phyloP scores from a whole-genome alignment of 441 rosid species.

The Mallotus repandus region DNA sequence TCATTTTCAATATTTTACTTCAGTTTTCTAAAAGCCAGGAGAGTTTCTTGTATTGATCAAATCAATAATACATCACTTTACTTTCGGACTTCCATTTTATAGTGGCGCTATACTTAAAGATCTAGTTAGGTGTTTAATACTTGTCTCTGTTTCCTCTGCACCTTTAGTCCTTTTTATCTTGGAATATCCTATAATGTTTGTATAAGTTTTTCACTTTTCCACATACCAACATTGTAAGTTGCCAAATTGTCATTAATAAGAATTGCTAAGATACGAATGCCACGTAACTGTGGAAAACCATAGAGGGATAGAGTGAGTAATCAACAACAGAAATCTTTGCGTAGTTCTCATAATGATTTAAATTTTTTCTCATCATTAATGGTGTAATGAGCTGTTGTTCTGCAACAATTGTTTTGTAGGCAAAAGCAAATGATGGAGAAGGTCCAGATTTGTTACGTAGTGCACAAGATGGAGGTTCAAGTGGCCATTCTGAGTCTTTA shows the following conservation, averaged over 20 bases:
- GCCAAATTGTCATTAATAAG: slow-evolving; percentile 8
- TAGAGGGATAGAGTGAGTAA: background rate
- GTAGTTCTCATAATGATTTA: background rate
- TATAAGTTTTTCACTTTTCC: background rate
- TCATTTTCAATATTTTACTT: background rate
- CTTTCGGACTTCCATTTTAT: background rate
- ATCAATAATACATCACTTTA: background rate
- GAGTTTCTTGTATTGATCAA: background rate
- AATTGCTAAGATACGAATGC: background rate
- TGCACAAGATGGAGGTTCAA: slow-evolving; percentile 65
- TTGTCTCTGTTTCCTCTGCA: background rate
- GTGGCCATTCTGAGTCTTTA: slow-evolving; percentile 91
- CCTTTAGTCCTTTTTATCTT: background rate
- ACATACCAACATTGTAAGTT: background rate
- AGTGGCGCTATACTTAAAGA: background rate
- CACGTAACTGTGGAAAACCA: background rate
- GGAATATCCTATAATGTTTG: slow-evolving; percentile 2
- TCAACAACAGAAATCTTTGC: slow-evolving; percentile 6
- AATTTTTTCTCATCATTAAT: background rate
- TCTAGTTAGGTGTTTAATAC: background rate
- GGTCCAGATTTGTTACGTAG: slow-evolving; percentile 94
- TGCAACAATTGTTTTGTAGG: slow-evolving; percentile 44
- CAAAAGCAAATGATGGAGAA: slow-evolving; percentile 95
- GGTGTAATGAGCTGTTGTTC: slow-evolving; percentile 14
- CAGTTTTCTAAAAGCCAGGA: background rate